phyloP scores from a whole-genome alignment of 768 basidiomycete species.

The Clitopilus hobsonii region DNA sequence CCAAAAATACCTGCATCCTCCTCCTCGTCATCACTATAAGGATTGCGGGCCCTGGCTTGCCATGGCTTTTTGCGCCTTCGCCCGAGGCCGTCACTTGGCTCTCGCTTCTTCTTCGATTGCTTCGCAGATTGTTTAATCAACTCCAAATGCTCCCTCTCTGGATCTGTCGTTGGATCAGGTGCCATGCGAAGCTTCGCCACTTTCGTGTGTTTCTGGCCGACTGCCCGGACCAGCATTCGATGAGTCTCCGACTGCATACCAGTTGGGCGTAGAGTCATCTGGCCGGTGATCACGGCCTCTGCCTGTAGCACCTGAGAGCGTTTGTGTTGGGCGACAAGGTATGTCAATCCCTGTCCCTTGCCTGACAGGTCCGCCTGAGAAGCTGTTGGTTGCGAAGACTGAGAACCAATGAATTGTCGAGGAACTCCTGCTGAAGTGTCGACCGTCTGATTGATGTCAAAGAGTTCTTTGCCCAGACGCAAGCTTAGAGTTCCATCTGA shows the following conservation, averaged over 20 bases:
- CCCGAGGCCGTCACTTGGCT: slow-evolving; percentile 45
- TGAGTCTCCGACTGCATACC: slow-evolving; percentile 91
- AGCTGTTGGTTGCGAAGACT: slow-evolving; percentile 37
- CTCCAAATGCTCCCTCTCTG: slow-evolving; percentile 70
- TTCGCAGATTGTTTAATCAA: slow-evolving; percentile 58
- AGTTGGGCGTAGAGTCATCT: slow-evolving; percentile 79
- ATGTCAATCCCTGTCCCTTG: slow-evolving; percentile 75
- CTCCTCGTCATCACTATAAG: slow-evolving; percentile 68
- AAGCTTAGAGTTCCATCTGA: slow-evolving; percentile 92
- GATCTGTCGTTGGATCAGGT: slow-evolving; percentile 72
- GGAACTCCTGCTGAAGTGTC: slow-evolving; percentile 70
- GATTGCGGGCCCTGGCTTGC: slow-evolving; percentile 35
- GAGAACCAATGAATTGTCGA: slow-evolving; percentile 47
- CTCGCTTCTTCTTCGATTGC: slow-evolving; percentile 57
- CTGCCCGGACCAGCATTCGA: slow-evolving; percentile 81
- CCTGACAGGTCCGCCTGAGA: slow-evolving; percentile 24
- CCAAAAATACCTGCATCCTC: slow-evolving; percentile 43
- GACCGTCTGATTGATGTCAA: slow-evolving; percentile 79
- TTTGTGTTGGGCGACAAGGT: slow-evolving; percentile 88
- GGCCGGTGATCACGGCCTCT: slow-evolving; percentile 78
- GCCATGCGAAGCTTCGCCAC: slow-evolving; percentile 75
- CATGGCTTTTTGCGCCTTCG: slow-evolving; percentile 40
- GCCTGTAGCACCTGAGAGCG: slow-evolving; percentile 82
- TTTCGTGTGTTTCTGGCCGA: slow-evolving; percentile 82
- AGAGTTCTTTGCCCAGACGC: slow-evolving; percentile 89